Evolutionary conservation across 305 asterid genomes (phyloP), one percentile per base, ranked within the genome.

Genomic region (Ilex paraguariensis): DNA sequence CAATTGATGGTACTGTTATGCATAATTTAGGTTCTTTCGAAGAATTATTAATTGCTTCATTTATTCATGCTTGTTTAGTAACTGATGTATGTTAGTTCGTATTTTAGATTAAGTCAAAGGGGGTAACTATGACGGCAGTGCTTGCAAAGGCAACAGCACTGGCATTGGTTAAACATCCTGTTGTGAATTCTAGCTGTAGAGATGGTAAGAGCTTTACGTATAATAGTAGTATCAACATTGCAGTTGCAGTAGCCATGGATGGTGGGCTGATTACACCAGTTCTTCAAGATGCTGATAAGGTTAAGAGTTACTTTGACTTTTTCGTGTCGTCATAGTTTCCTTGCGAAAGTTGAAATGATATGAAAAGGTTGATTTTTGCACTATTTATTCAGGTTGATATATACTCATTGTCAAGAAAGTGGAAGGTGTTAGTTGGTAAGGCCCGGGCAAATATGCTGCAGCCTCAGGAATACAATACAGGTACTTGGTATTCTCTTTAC

Each of bases 251-350:
- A 54, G 99, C 99, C 71, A 90, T 94, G 6, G 97, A 94, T 69
- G 96, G 99, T 65, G 99, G 99, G 61, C 82, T 94, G 81, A 88
- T 94, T 62, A 94, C 99, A 2, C 99, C 99, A 45, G 97, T 94
- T 51, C 97, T 94, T 65, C 97, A 86, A 74, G 90, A 94, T 77
- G 97, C 99, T 53, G 97, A 94, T 79, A 90, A 94, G 95, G 99
- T 88, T 70, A 33, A 5, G 28, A 21, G 28, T 21, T 21, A 21
- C 28, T 49, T 46, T 7, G 11, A 31, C n/a, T 16, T 17, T 67
- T 55, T 64, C 14, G 42, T 36, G 9, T 36, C 42, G 9, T 36
- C 9, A 36, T 36, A 36, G 42, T 36, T 36, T 36, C 42, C 6
- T 36, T 36, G 42, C 42, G 9, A 8, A 8, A 5, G 6, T 36